Conservation (phyloP, 2,329 filamentous ascomycete species). For the Diaporthe vaccinii region DNA sequence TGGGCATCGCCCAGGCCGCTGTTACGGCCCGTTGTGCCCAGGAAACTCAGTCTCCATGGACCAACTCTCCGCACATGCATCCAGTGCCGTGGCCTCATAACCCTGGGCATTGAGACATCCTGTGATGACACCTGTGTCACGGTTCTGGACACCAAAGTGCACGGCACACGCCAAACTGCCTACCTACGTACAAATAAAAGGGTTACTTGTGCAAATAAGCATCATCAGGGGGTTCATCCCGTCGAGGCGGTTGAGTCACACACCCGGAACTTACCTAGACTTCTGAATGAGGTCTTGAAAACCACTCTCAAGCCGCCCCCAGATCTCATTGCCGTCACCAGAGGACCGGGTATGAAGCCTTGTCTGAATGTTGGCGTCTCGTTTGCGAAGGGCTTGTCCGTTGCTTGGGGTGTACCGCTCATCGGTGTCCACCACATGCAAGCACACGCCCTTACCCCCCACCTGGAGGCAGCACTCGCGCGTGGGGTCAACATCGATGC, state of each 20-base stretch:
- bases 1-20: conserved; percentile 8
- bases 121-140: conserved; percentile 96
- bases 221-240: conserved; percentile 85
- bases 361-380: conserved; percentile 84
- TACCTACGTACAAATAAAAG: conserved; percentile 81
- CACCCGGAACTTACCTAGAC: conserved; percentile 74
- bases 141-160: conserved; percentile 72
- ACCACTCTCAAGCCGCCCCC: conserved; percentile 55
- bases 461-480: conserved; percentile 73
- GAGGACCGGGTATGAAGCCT: conserved; percentile 89
- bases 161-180: conserved; percentile 52
- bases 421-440: conserved; percentile 97
- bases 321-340: conserved; percentile 89
- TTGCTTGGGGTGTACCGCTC: conserved; percentile 86
- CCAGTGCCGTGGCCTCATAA: conserved; percentile 45
- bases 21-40: neutral
- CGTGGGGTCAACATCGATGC: conserved; percentile 24
- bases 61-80: neutral
- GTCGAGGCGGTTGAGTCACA: conserved; percentile 82
- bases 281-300: conserved; percentile 75
- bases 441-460: conserved; percentile 90
- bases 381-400: conserved; percentile 87
- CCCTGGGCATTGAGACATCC: conserved; percentile 84
- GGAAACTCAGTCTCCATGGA: neutral
- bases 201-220: conserved; percentile 82